Percentiles rank a stretch among this genome's conserved stretches.
Conservation (phyloP, 805 yeast species). For the Saturnispora saitoi region DNA sequence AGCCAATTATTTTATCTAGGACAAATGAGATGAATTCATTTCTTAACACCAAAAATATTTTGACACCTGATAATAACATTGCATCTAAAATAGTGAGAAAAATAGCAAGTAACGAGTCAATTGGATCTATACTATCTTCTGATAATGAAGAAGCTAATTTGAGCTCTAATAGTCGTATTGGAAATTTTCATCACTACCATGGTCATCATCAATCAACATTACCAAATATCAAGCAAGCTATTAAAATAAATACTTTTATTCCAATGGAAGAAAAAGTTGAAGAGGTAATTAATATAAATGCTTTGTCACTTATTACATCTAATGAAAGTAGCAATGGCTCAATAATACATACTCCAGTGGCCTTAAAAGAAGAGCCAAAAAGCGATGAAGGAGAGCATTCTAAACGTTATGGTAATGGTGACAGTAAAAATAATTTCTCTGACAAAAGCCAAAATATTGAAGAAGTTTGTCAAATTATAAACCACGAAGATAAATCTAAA, state of each 20-base stretch:
- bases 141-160: constrained; percentile 3
- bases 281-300: neutral
- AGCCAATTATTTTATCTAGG: constrained; percentile 7
- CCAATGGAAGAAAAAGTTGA: neutral
- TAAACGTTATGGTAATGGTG: neutral
- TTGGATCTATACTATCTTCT: constrained; percentile 3
- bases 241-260: neutral
- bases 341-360: constrained; percentile 3
- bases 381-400: neutral
- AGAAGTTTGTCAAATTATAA: neutral
- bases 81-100: constrained; percentile 1
- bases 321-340: constrained; percentile 1
- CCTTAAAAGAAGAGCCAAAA: neutral
- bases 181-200: neutral
- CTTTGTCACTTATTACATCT: neutral
- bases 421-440: neutral
- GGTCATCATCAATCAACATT: neutral
- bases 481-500: neutral
- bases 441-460: neutral
- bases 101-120: constrained; percentile 1
- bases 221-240: neutral
- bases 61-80: neutral
- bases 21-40: constrained; percentile 10
- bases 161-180: neutral
- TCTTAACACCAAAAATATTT: constrained; percentile 13